Evolutionary conservation across 2,329 filamentous ascomycete genomes (phyloP).

Genomic region (Hymenotorrendiella dingleyae): DNA sequence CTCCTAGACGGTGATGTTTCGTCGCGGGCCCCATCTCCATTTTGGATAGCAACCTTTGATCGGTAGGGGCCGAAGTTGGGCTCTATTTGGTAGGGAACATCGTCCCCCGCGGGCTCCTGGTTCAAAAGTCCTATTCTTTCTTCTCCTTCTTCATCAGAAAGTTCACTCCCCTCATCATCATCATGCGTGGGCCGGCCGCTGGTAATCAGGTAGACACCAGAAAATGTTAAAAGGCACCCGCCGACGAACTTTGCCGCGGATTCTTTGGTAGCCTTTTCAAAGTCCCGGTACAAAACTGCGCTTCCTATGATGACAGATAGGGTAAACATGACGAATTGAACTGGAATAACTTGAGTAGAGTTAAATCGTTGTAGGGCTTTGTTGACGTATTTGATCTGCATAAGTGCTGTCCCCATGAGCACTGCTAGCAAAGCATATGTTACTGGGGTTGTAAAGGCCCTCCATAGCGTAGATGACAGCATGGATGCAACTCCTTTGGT

Average conservation of each 20-base stretch:
- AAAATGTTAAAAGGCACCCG: constrained; percentile 87
- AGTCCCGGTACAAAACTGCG: constrained; percentile 89
- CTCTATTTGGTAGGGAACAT: constrained; percentile 10
- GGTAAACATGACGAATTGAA: constrained; percentile 95
- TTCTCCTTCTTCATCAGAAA: constrained; percentile 54
- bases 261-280: constrained; percentile 70
- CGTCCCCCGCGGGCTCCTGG: constrained; percentile 37
- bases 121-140: constrained; percentile 56
- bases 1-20: constrained; percentile 15
- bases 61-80: constrained; percentile 10
- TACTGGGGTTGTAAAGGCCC: constrained; percentile 84
- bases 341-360: constrained; percentile 95
- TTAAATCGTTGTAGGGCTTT: constrained; percentile 85
- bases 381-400: constrained; percentile 98
- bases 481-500: constrained; percentile 96
- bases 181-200: constrained; percentile 62
- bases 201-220: constrained; percentile 95
- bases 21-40: constrained; percentile 17
- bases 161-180: constrained; percentile 53
- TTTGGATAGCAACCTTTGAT: constrained; percentile 8
- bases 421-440: constrained; percentile 81
- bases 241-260: constrained; percentile 81
- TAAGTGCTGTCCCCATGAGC: constrained; percentile 76
- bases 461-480: constrained; percentile 83
- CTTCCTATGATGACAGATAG: constrained; percentile 92